Evolutionary conservation across 2,329 filamentous ascomycete genomes (phyloP), one percentile per base, ranked within the genome.

Genomic region (Davidsoniella eucalypti): DNA sequence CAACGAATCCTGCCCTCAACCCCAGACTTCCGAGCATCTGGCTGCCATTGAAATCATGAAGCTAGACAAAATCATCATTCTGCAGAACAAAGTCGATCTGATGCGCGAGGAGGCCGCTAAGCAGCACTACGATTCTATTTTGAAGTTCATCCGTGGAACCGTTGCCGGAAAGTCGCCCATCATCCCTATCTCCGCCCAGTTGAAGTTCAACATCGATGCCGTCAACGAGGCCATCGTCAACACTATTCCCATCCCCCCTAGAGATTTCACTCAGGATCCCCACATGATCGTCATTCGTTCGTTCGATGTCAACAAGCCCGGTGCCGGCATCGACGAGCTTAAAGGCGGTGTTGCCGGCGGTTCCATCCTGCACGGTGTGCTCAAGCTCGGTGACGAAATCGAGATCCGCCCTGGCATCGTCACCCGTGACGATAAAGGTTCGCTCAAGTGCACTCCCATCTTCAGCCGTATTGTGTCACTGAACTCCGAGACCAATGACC

Each of bases 11-110:
- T 96, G 92, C 72, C 92, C 92, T 33, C 92, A 98, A 68, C 92
- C 92, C 47, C 92, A 98, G 70, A 98, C 92, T 16, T 95, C 90
- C 21, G 92, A 98, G 71, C 92, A 98, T 75, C 75, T 98, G 72
- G 92, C 92, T 57, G 92, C 92, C 57, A 96, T 98, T 63, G 92
- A 98, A 69, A 98, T 98, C 65, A 98, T 98, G 92, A 98, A 98
- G 76, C 79, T 98, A 56, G 87, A 94, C 67, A 93, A 98, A 71
- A 95, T 98, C 68, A 94, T 98, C 65, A 96, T 98, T 62, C 78
- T 98, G 53, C 92, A 98, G 69, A 98, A 98, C 74, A 98, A 98
- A 78, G 92, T 98, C 61, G 92, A 98, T 65, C 70, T 98, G 59
- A 96, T 98, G 87, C 79, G 87, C 60, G 86, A 95, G 73, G 90